Percentiles rank a stretch among this genome's conserved stretches.
Evolutionary conservation across 345 rosid species (phyloP).

Genomic region (Erysimum cheiranthoides): DNA sequence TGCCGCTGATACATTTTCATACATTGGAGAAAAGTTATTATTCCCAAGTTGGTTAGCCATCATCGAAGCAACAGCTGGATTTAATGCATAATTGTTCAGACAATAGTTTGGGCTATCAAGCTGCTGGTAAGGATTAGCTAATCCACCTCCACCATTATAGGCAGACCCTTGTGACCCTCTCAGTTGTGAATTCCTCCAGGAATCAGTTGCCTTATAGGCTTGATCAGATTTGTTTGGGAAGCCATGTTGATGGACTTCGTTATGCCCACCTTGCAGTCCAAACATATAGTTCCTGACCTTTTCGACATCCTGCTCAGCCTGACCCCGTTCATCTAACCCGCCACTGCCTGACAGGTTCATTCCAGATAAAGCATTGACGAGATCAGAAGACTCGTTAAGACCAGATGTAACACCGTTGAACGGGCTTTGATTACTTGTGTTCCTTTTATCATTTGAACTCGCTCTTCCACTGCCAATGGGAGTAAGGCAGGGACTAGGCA

Average conservation of each 20-base stretch:
- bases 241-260: slow-evolving; percentile 46
- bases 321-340: slow-evolving; percentile 52
- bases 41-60: slow-evolving; percentile 71
- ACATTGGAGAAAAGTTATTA: slow-evolving; percentile 64
- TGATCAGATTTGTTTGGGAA: slow-evolving; percentile 54
- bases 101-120: slow-evolving; percentile 58
- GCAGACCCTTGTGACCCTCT: slow-evolving; percentile 71
- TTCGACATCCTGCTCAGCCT: slow-evolving; percentile 55
- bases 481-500: slow-evolving; percentile 87
- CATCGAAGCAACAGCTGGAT: slow-evolving; percentile 65
- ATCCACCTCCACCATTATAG: slow-evolving; percentile 55
- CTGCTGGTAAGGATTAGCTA: slow-evolving; percentile 58
- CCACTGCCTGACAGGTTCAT: slow-evolving; percentile 64
- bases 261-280: slow-evolving; percentile 45
- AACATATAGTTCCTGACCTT: slow-evolving; percentile 62
- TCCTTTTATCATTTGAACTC: slow-evolving; percentile 66
- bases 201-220: slow-evolving; percentile 45
- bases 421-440: slow-evolving; percentile 52
- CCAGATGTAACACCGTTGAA: slow-evolving; percentile 62
- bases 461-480: slow-evolving; percentile 87
- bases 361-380: slow-evolving; percentile 70
- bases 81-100: slow-evolving; percentile 57
- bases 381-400: slow-evolving; percentile 59
- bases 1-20: slow-evolving; percentile 73
- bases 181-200: slow-evolving; percentile 55